Conservation (phyloP, 2,329 filamentous ascomycete genomes). For the Fusarium sp. region DNA sequence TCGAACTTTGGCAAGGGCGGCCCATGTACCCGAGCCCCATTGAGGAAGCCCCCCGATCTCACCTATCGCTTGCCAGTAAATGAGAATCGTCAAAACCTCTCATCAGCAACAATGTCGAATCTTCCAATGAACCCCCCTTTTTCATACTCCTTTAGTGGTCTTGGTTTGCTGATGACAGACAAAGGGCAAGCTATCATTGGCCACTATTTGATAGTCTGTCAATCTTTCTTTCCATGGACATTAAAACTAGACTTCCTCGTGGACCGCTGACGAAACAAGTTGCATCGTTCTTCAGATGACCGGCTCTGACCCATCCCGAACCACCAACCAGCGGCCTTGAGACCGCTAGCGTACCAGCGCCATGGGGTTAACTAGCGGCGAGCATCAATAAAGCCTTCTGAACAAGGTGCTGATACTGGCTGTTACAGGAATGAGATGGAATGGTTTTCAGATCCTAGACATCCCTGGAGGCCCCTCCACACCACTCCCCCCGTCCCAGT, state of each 20-base stretch:
- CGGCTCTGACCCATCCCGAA: slow-evolving; percentile 33
- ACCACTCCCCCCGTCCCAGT: slow-evolving; percentile 20
- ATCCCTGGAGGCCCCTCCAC: slow-evolving; percentile 6
- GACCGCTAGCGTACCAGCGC: slow-evolving; percentile 39
- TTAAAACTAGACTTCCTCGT: slow-evolving; percentile 26
- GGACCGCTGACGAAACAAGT: slow-evolving; percentile 40
- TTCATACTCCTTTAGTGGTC: slow-evolving; percentile 1
- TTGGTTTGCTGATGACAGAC: slow-evolving; percentile 9
- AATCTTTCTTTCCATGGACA: slow-evolving; percentile 9
- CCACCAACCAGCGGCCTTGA: slow-evolving; percentile 30
- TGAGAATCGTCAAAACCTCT: slow-evolving; percentile 13
- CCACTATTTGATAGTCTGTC: not conserved
- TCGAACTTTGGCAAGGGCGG: slow-evolving; percentile 2
- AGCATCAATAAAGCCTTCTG: slow-evolving; percentile 21
- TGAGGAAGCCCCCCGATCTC: slow-evolving; percentile 28
- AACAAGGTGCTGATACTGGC: slow-evolving; percentile 20
- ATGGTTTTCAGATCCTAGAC: slow-evolving; percentile 29
- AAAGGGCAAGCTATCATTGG: slow-evolving; percentile 18
- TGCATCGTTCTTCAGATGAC: slow-evolving; percentile 28
- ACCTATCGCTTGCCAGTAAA: slow-evolving; percentile 6
- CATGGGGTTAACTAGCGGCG: slow-evolving; percentile 34
- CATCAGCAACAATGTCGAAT: slow-evolving; percentile 21
- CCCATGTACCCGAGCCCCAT: slow-evolving; percentile 7
- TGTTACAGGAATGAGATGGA: slow-evolving; percentile 37
- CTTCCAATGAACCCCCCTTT: slow-evolving; percentile 6